These are phyloP conservation scores for Dipteronia dyeriana DNA, from an alignment of 345 rosid species.

Conservation along the genomic window DNA sequence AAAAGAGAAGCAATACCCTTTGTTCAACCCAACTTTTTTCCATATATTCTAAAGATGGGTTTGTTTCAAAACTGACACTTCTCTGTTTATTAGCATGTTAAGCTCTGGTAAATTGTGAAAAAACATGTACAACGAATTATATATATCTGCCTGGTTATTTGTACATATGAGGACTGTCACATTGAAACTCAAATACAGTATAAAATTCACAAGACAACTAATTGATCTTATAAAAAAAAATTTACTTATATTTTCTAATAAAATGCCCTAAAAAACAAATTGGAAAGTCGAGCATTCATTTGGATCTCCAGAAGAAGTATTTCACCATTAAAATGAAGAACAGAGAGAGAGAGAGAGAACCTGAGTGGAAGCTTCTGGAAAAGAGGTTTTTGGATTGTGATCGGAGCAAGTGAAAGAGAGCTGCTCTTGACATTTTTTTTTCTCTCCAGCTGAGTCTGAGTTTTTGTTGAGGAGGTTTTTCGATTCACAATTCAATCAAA, in stretches of 20 bases:
- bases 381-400: constrained; percentile 54
- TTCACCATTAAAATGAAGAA: not conserved
- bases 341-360: constrained; percentile 26
- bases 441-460: not conserved
- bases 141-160: too few species aligned
- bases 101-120: too few species aligned
- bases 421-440: constrained; percentile 59
- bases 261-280: not conserved
- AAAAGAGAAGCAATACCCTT: not conserved
- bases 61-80: too few species aligned
- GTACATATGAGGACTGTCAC: too few species aligned
- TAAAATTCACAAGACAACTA: too few species aligned
- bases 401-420: constrained; percentile 60
- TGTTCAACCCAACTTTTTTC: not conserved
- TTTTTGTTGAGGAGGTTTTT: not conserved
- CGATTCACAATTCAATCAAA: not conserved
- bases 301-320: not conserved
- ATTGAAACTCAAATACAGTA: too few species aligned
- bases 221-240: not conserved
- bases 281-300: not conserved
- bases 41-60: not conserved
- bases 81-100: too few species aligned
- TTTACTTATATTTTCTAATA: not conserved
- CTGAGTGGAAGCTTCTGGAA: constrained; percentile 46
- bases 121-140: too few species aligned